Base-by-base conservation (phyloP, 768 basidiomycete species). In the Mycena rebaudengoi region DNA sequence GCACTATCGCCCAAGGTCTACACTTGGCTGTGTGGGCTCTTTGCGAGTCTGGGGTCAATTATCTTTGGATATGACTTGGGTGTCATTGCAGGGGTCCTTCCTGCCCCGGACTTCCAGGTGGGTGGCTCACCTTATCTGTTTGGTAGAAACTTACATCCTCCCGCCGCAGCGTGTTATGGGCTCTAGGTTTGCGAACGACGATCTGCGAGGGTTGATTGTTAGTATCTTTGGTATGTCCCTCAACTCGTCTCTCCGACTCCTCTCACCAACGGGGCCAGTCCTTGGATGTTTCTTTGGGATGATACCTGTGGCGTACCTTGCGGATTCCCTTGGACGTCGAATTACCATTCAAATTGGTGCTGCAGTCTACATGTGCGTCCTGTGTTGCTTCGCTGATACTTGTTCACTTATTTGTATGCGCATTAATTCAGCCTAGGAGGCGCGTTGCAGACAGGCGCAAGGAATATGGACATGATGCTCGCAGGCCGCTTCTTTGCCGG, bases 41-140 rank as follows among this genome's bases (percentile, higher is more conserved):
- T 85, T 56, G 84, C 83, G 12, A 81, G 81, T 74, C 67, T 82
- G 53, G 80, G 81, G 28, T 79, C 77, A 64, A 79, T 81, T 26
- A 82, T 82, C 53, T 84, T 83, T 61, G 83, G 82, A 62, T 85
- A 84, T 75, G 83, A 84, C 62, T 69, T 84, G 35, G 84, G 84
- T 71, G 83, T 84, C 43, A 84, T 85, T 29, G 83, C 84, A 3
- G 80, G 82, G 0, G 79, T 84, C 0, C 69, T 83, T 32, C 76
- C 81, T 4, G 78, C 79, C 12, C 51, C 70, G 2, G 78, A 81
- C 65, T 80, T 81, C 64, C 71, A 69, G 32, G 78, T 79, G 56
- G n/a, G 72, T 40, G n/a, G n/a, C n/a, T 4, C 23, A 29, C 55
- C 5, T 30, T 25, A 41, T 10, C 14, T 37, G 3, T 14, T 7